Evolutionary conservation across 1,284 basidiomycete species (phyloP), one percentile per base, ranked within the genome.

Genomic region (Omphalotus olearius): DNA sequence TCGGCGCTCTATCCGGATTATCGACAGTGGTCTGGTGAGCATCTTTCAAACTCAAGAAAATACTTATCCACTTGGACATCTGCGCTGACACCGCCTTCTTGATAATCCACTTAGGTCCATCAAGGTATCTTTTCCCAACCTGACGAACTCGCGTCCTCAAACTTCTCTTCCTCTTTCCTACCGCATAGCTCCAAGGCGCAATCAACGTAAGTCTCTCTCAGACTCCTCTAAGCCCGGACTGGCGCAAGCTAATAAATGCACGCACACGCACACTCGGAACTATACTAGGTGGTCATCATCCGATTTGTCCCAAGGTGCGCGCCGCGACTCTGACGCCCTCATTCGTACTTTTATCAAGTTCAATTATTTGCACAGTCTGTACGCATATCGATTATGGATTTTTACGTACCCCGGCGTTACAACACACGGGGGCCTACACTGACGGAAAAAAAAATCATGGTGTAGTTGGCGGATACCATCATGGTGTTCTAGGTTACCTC

Each of bases 391-490:
- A 7, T 68, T 73, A 1, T 73, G 71, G 71, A 59, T 70, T 45
- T 66, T 72, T 75, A 39, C 62, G 73, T 69, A 4, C n/a, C 26
- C 5, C 26, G 4, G 26, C 5, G 26, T 33, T 33, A 33, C 9
- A 33, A 13, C 30, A 33, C 30, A 10, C 30, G 30, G 30, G 13
- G 13, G 30, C n/a, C 16, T 45, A 20, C 14, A 25, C 14, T 45
- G 13, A 17, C 26, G 17, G 13, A 6, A 6, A 9, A 18, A n/a
- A 43, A 13, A 28, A 43, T 30, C 23, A 11, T 39, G 28, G 2
- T 33, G 38, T 33, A 74, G 73, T 75, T 45, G 62, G 71, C 41
- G 72, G 70, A 47, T 72, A 69, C 56, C 70, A 73, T 58, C 61
- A 59, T 16, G 70, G 72, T 6, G 36, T 69, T 35, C 47, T 74